Conservation (phyloP, 2,329 filamentous ascomycete genomes). For the Geosmithia putterillii region DNA sequence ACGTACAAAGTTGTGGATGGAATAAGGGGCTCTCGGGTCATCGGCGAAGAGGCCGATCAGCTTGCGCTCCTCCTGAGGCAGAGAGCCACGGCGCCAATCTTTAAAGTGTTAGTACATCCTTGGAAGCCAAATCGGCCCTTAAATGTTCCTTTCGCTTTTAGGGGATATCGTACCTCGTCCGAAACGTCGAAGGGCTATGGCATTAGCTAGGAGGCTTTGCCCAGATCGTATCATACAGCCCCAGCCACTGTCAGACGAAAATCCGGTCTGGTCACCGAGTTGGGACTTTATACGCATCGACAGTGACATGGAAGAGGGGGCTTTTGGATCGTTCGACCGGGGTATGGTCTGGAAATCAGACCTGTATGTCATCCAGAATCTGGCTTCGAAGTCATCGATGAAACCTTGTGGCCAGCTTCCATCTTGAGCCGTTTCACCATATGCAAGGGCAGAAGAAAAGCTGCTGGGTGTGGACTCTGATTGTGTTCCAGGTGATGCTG, state of each 20-base stretch:
- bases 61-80: constrained; percentile 47
- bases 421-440: constrained; percentile 28
- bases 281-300: constrained; percentile 74
- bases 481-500: constrained; percentile 25
- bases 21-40: constrained; percentile 75
- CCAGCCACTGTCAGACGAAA: constrained; percentile 92
- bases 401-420: constrained; percentile 75
- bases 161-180: constrained; percentile 56
- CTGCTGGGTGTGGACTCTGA: constrained; percentile 37
- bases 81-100: constrained; percentile 64
- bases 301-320: constrained; percentile 61
- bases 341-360: constrained; percentile 76
- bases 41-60: constrained; percentile 81
- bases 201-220: constrained; percentile 83
- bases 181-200: constrained; percentile 57
- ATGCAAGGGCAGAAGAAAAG: constrained; percentile 37
- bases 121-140: too few species aligned
- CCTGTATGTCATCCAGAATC: constrained; percentile 93
- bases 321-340: constrained; percentile 63
- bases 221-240: constrained; percentile 98
- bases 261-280: constrained; percentile 66
- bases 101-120: neutral
- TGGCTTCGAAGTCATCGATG: constrained; percentile 83
- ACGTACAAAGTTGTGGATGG: constrained; percentile 86
- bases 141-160: neutral